Evolutionary conservation across 2,329 filamentous ascomycete genomes (phyloP).

Genomic region (Dryadomyces quercus-mongolicae): DNA sequence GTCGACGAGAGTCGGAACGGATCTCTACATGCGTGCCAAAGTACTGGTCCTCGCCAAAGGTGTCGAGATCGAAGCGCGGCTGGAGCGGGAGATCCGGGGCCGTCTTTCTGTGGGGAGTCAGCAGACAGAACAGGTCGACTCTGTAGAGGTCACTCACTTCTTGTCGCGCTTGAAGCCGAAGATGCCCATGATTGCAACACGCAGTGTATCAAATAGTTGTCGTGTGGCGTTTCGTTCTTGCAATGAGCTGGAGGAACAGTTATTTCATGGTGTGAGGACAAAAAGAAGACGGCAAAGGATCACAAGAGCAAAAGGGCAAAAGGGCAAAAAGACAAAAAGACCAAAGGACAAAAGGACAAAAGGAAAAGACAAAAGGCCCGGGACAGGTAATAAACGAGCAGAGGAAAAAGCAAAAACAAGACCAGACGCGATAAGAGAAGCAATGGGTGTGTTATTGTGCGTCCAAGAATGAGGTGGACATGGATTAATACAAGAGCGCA

Average conservation of each 20-base stretch:
- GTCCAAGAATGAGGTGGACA: no score
- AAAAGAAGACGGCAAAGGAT: neutral
- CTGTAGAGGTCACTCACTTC: conserved; percentile 30
- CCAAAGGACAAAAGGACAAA: neutral
- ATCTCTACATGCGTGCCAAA: conserved; percentile 20
- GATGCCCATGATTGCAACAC: conserved; percentile 32
- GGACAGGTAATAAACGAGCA: neutral
- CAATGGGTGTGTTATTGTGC: no score
- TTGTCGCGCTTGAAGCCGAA: conserved; percentile 46
- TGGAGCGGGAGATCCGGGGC: conserved; percentile 8
- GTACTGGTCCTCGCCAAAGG: conserved; percentile 22
- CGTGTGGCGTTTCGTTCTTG: no score
- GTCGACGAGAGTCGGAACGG: neutral
- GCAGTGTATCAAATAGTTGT: no score
- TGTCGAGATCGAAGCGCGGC: conserved; percentile 18
- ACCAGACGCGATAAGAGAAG: neutral
- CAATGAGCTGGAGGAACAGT: no score
- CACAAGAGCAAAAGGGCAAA: neutral
- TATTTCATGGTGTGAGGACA: neutral
- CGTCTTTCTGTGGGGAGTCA: conserved; percentile 15
- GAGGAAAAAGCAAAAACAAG: neutral
- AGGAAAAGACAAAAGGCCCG: neutral
- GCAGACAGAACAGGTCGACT: neutral
- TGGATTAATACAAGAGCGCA: neutral
- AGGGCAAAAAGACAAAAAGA: neutral